phyloP scores from a whole-genome alignment of 768 basidiomycete genomes.

The Galerina marginata region DNA sequence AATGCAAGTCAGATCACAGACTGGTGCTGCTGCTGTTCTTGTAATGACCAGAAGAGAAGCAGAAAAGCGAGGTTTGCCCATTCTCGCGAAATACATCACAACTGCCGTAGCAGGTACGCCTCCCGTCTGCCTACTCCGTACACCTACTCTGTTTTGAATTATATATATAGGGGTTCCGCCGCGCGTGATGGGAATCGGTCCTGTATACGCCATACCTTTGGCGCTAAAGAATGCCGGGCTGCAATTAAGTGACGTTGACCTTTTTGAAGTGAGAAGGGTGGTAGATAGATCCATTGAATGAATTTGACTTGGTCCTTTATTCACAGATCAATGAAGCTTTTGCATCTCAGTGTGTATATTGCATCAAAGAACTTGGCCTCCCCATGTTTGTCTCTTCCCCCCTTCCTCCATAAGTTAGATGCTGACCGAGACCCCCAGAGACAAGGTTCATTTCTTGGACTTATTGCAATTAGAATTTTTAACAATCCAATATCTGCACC shows the following conservation, averaged over 20 bases:
- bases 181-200: slow-evolving; percentile 89
- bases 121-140: not conserved
- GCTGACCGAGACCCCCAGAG: slow-evolving; percentile 25
- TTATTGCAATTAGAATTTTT: not conserved
- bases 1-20: slow-evolving; percentile 89
- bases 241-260: slow-evolving; percentile 69
- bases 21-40: slow-evolving; percentile 80
- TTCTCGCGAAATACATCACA: slow-evolving; percentile 82
- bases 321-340: slow-evolving; percentile 90
- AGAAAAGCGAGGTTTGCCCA: slow-evolving; percentile 69
- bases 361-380: slow-evolving; percentile 67
- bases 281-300: not conserved
- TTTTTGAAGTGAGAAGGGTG: slow-evolving; percentile 67
- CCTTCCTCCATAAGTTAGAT: not conserved
- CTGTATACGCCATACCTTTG: slow-evolving; percentile 81
- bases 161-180: slow-evolving; percentile 65
- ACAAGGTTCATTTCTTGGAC: slow-evolving; percentile 34
- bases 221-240: slow-evolving; percentile 73
- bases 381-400: slow-evolving; percentile 36
- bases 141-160: not conserved
- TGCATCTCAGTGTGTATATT: slow-evolving; percentile 82
- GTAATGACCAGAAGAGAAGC: slow-evolving; percentile 84
- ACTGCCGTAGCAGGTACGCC: slow-evolving; percentile 67
- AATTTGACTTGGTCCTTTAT: slow-evolving; percentile 1
- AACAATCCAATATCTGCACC: not conserved